These are phyloP conservation scores for Heliosperma pusillum DNA, from an alignment of 148 eudicot species.

Conservation along the genomic window DNA sequence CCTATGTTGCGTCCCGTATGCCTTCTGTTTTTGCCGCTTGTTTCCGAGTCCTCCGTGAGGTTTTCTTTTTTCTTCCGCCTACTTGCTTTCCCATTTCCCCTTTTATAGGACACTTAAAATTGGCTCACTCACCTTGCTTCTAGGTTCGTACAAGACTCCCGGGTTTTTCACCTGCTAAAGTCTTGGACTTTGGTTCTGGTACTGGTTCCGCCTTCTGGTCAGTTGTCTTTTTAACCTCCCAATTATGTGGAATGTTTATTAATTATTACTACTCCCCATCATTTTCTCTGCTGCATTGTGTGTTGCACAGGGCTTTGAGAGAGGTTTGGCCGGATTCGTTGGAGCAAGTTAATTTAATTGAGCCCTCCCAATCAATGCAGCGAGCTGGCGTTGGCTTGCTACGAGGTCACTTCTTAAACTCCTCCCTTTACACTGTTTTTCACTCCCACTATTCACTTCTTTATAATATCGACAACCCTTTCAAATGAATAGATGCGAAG, in stretches of 20 bases:
- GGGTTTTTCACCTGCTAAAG: conserved; percentile 65
- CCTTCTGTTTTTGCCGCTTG: conserved; percentile 87
- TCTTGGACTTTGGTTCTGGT: conserved; percentile 95
- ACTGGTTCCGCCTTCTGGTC: conserved; percentile 95
- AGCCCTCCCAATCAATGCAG: conserved; percentile 91
- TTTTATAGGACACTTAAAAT: neutral
- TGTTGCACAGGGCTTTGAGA: conserved; percentile 56
- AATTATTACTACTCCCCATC: neutral
- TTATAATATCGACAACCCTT: conserved; percentile 15
- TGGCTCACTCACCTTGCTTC: too few relatives aligned
- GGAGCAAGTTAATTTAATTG: conserved; percentile 55
- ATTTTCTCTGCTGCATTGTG: conserved; percentile 17
- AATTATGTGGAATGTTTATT: neutral
- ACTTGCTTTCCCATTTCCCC: neutral
- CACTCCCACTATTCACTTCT: neutral
- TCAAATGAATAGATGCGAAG: conserved; percentile 47
- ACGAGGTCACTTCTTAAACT: conserved; percentile 39
- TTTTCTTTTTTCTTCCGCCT: conserved; percentile 3
- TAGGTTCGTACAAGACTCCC: conserved; percentile 59
- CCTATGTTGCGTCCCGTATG: conserved; percentile 89
- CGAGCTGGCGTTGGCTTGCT: conserved; percentile 79
- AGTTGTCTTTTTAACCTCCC: conserved; percentile 19
- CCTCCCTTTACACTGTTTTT: neutral
- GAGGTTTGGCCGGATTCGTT: conserved; percentile 72
- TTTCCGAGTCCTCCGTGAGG: conserved; percentile 74